A percentile compares a stretch with the other conserved stretches of the same genome.
These are phyloP conservation scores for Arxiozyma heterogenica DNA, from an alignment of 1,139 yeast genomes.

Conservation along the genomic window DNA sequence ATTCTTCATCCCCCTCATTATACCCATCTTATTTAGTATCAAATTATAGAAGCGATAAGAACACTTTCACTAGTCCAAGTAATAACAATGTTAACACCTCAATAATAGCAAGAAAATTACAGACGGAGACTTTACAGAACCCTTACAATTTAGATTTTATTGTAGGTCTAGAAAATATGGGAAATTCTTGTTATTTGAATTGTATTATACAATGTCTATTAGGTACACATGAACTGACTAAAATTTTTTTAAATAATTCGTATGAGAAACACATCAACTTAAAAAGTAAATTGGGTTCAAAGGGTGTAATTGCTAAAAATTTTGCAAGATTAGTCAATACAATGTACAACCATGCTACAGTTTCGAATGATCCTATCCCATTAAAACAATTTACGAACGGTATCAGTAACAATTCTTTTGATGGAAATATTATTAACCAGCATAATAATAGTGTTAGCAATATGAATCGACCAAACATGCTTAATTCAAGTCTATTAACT, in stretches of 20 bases:
- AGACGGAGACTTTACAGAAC: not conserved
- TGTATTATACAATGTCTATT: constrained; percentile 78
- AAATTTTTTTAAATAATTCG: constrained; percentile 44
- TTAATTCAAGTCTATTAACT: constrained; percentile 8
- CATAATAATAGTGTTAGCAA: too few relatives aligned
- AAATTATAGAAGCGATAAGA: not conserved
- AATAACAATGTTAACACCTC: constrained; percentile 2
- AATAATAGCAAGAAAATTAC: not conserved
- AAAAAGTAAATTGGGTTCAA: constrained; percentile 69
- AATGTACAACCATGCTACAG: constrained; percentile 34
- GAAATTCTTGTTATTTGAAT: constrained; percentile 92
- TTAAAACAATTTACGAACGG: not conserved
- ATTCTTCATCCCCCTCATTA: not conserved
- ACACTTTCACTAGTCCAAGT: not conserved
- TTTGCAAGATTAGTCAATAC: constrained; percentile 57
- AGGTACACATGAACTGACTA: constrained; percentile 41
- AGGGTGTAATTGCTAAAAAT: constrained; percentile 63
- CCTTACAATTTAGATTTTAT: constrained; percentile 27
- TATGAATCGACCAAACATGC: not conserved
- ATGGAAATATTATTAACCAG: too few relatives aligned
- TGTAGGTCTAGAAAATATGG: constrained; percentile 68
- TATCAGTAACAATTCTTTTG: not conserved
- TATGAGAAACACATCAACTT: constrained; percentile 68
- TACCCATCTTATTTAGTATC: constrained; percentile 20
- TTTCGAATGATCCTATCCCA: not conserved